Evolutionary conservation across 1,139 yeast species (phyloP), one percentile per base, ranked within the genome.

Genomic region (Chernovozyma sophiae-reginae): DNA sequence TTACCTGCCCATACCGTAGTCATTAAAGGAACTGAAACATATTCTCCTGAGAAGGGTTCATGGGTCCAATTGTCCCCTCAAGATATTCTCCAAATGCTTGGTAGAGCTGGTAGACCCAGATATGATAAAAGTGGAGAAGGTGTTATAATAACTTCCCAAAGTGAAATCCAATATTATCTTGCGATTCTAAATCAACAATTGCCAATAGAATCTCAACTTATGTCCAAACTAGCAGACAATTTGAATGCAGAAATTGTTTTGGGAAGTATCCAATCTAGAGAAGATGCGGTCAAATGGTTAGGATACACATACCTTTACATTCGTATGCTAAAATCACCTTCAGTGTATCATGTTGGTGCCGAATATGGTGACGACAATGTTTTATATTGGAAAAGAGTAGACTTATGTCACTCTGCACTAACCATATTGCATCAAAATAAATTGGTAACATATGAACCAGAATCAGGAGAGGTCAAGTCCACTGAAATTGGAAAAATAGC

Each of bases 81-180:
- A 52, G 98, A 92, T 62, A 85, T 92, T 24, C 62, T 92, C 13
- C 98, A 92, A 61, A 92, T 92, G 97, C 62, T 85, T 22, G 98
- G 98, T 31, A 79, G 98, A 64, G 98, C 98, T 25, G 98, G 98
- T 48, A 75, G 98, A 56, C 98, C 98, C 0, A 72, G 97, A 40
- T 92, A 85, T 58, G 98, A 92, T 58, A 79, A 79, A 25, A 78
- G 80, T 51, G 98, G 98, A 52, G 96, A 87, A 51, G 98, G 98
- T 63, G 79, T 92, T 6, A 87, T 92, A 29, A 87, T 92, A 32
- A 92, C 98, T 0, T 74, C 90, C 0, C 94, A 86, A 44, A 80
- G 82, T 15, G 95, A 89, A 51, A 71, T 92, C 18, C 94, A 86
- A 46, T 90, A 89, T 53, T 92, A 89, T 52, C 69, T 92, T 55